Evolutionary conservation across 331 rosid genomes (phyloP), one percentile per base, ranked within the genome.

Genomic region (Arachis monticola): DNA sequence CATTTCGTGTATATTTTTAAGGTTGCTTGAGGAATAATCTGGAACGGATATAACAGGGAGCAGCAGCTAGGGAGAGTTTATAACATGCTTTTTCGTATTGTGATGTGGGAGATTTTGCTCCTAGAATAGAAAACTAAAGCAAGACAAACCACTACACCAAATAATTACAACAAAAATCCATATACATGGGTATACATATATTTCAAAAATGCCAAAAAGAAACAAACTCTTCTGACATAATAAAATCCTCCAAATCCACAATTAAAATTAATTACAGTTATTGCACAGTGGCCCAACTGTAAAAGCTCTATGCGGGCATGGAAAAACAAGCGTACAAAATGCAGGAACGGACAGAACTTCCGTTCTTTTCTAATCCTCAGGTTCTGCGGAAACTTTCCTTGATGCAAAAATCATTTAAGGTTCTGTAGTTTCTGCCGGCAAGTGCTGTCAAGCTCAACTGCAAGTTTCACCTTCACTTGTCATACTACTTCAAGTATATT

Each of bases 401-500:
- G 38, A 31, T 17, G 11, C 46, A 35, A 62, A 74, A 55, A 75
- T 38, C 63, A 35, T 17, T 17, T 45, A 79, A 9, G 13, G 52
- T 60, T 73, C 61, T 72, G 64, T 11, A 14, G 51, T 52, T 74
- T 53, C 75, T 31, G 76, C 56, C 7, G 55, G 22, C 44, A 27
- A 68, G 22, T 45, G 11, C 27, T 27, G 40, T 69, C 72, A 44
- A 10, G 61, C 30, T 11, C 52, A 10, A n/a, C 22, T 53, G 60
- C 65, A 60, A 60, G 58, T 73, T 67, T 67, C 56, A 58, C 68
- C 71, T 60, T 61, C 79, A 46, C 45, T 17, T 3, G 58, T n/a
- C 73, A 61, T 62, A 31, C 67, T 72, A 75, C 75, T 60, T 44
- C 76, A 50, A 73, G 7, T 38, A n/a, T 32, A 75, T 13, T 41